Base-by-base conservation (phyloP, 176 grass and related monocot genomes). In the Oryza australiensis region DNA sequence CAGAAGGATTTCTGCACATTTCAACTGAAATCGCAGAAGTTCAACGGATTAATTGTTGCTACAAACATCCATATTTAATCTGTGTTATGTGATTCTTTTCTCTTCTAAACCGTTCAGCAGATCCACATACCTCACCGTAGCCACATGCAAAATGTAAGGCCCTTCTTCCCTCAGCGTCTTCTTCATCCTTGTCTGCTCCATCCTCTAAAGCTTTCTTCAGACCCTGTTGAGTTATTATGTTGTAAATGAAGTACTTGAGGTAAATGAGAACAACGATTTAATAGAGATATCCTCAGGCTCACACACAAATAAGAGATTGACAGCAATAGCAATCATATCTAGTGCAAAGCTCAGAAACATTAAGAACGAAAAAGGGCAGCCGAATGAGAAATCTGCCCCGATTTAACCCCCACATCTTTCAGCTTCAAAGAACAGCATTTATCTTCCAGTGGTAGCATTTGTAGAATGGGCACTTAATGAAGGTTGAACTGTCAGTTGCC, bases 111-210 rank as follows among this genome's bases (percentile, higher is more conserved):
- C 49, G 23, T 27, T 77, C 15, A 72, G 71, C 20, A 42, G 15
- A 73, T 77, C 27, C 49, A 70, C 77, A 70, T 81, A 98, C 95
- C 90, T 98, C 95, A 27, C 92, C 90, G 66, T 98, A 98, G 12
- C 95, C 95, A 93, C 95, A 98, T 79, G 95, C 92, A 98, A 98
- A 98, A 93, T 98, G 95, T 63, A 98, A 94, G 75, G 95, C 92
- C 84, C 92, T 92, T 80, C 95, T 92, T 73, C 92, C 92, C 82
- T 98, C 95, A 1, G 82, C 80, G 49, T 98, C 95, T 72, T 98
- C 95, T 80, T 94, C 92, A 85, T 98, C 90, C 83, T 91, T 95
- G 81, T 95, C 80, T 82, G 84, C 84, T 78, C 95, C 92, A 89
- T 71, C 84, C 26, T 95, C 86, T 66, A 98, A 85, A 75, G 92